phyloP scores from a whole-genome alignment of 2,329 filamentous ascomycete species.

The Colletotrichum paranaense region DNA sequence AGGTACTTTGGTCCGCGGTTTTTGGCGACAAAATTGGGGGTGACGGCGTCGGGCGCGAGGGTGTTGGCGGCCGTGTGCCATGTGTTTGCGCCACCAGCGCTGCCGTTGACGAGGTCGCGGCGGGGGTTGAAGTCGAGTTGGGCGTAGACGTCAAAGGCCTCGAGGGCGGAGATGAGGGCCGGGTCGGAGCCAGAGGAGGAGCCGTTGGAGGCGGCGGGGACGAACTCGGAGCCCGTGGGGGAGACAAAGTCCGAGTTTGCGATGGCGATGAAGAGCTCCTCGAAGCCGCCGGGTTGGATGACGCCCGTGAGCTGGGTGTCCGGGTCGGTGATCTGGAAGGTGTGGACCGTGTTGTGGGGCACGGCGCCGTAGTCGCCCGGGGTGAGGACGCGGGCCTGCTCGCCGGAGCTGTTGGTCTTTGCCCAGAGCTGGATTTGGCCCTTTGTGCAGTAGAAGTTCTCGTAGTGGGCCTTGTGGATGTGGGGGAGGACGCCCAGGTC shows the following conservation, averaged over 20 bases:
- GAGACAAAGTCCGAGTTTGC: constrained; percentile 45
- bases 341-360: constrained; percentile 57
- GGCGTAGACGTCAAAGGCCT: constrained; percentile 55
- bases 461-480: constrained; percentile 54
- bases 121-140: constrained; percentile 53
- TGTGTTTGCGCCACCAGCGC: constrained; percentile 43
- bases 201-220: constrained; percentile 22
- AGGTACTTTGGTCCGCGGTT: constrained; percentile 58
- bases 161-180: constrained; percentile 47
- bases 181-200: constrained; percentile 38
- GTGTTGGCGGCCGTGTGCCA: constrained; percentile 53
- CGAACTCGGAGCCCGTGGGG: constrained; percentile 44
- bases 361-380: constrained; percentile 59
- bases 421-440: constrained; percentile 58
- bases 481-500: constrained; percentile 55
- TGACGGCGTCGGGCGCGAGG: constrained; percentile 43
- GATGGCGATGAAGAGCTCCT: constrained; percentile 54
- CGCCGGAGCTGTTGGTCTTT: constrained; percentile 40
- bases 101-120: constrained; percentile 53
- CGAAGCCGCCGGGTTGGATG: constrained; percentile 59
- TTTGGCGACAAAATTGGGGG: constrained; percentile 57
- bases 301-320: constrained; percentile 59
- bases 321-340: constrained; percentile 59
- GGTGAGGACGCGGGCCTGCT: constrained; percentile 52
- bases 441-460: constrained; percentile 59